phyloP scores from a whole-genome alignment of 2,329 filamentous ascomycete genomes.

The Rutstroemia sp. region DNA sequence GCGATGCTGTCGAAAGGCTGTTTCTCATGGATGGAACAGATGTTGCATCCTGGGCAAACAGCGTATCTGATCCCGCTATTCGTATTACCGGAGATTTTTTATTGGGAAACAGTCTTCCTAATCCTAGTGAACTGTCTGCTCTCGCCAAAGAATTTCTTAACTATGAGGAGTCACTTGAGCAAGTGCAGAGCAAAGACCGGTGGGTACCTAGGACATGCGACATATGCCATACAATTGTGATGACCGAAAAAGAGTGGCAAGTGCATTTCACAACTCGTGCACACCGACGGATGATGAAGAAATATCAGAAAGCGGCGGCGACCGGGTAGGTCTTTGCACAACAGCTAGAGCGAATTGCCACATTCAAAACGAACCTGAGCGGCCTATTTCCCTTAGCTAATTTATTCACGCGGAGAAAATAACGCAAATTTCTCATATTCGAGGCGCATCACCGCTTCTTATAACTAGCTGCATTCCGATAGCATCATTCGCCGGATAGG shows the following conservation, averaged over 20 bases:
- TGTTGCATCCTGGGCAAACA: slow-evolving; percentile 48
- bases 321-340: not conserved
- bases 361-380: not conserved
- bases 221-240: slow-evolving; percentile 57
- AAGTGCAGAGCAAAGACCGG: slow-evolving; percentile 35
- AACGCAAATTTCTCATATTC: not conserved
- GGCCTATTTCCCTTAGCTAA: not conserved
- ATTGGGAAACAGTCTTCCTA: slow-evolving; percentile 34
- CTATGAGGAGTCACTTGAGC: slow-evolving; percentile 39
- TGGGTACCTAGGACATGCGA: slow-evolving; percentile 58
- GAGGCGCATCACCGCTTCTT: not conserved
- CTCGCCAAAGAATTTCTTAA: slow-evolving; percentile 49
- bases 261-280: slow-evolving; percentile 38
- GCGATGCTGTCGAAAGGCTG: slow-evolving; percentile 47
- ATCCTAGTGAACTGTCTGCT: slow-evolving; percentile 48
- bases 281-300: slow-evolving; percentile 31
- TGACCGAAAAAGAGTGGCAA: slow-evolving; percentile 47
- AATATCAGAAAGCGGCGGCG: slow-evolving; percentile 1
- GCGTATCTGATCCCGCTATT: slow-evolving; percentile 60
- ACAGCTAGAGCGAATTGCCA: not conserved
- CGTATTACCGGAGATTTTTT: slow-evolving; percentile 59
- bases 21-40: slow-evolving; percentile 80
- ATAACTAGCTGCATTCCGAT: too few relatives aligned
- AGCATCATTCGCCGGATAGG: too few relatives aligned
- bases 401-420: not conserved